Evolutionary conservation across 768 basidiomycete genomes (phyloP), one percentile per base, ranked within the genome.

Genomic region (Phylloporus sp.): DNA sequence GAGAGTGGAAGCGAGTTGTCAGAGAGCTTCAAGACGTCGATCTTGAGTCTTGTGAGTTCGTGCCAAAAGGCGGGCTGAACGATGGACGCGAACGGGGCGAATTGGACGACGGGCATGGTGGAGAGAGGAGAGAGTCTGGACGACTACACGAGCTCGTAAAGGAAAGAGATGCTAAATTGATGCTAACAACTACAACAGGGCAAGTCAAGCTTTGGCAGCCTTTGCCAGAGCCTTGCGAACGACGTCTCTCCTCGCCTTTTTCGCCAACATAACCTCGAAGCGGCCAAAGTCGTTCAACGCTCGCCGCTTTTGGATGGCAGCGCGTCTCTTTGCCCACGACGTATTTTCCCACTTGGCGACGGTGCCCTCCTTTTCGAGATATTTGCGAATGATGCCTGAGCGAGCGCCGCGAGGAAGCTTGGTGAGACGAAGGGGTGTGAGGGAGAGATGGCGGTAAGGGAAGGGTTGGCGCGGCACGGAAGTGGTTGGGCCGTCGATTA

Each of bases 1-100:
- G 68, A 60, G 42, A 95, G 70, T 2, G 84, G 69, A 9, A 91
- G 60, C 0, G 82, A 76, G 4, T 80, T 81, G 54, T 95, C 88
- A 3, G 87, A 86, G 23, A 98, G 80, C 54, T 83, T 83, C 36
- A 95, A 81, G 13, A 90, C 84, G 66, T 97, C 92, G 62, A 99
- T 84, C 78, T 99, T 99, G 71, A 93, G 71, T 26, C 79, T 72
- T 2, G 91, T 89, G 35, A 99, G 85, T 46, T 85, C 81, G 58
- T 95, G 89, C 94, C 95, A 99, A 69, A 98, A 93, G 3, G 84
- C 78, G 1, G 97, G 95, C 55, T 92, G 85, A 2, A 97, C 88
- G 39, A 89, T 77, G 8, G 93, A 93, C 5, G 86, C 76, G 60
- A 98, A 85, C 0, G 95, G 94, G 38, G 86, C 76, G 65, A 99